These are phyloP conservation scores for Juglanconis sp. DNA, from an alignment of 2,329 filamentous ascomycete genomes.

Conservation along the genomic window DNA sequence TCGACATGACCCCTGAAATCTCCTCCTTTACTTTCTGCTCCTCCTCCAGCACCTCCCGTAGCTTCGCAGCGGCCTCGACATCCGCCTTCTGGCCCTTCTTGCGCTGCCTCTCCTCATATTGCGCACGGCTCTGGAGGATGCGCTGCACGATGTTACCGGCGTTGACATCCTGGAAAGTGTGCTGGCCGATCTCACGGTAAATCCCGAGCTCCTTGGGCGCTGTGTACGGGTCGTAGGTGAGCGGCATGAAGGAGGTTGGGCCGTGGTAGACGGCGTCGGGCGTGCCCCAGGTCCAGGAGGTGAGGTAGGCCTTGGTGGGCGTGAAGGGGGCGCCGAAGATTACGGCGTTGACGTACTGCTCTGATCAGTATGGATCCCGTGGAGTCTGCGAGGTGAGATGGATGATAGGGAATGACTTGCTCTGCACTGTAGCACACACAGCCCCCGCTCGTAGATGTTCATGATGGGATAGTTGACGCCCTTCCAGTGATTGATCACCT, in stretches of 20 bases:
- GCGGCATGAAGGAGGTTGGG: slow-evolving; percentile 85
- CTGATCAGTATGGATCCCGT: slow-evolving; percentile 18
- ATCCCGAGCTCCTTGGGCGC: slow-evolving; percentile 80
- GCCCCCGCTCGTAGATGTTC: slow-evolving; percentile 95
- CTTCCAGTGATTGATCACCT: slow-evolving; percentile 94
- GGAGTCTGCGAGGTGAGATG: not conserved
- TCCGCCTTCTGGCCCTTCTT: slow-evolving; percentile 85
- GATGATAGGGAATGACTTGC: slow-evolving; percentile 45
- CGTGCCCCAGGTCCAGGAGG: slow-evolving; percentile 67
- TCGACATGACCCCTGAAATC: not conserved
- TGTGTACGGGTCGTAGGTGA: slow-evolving; percentile 76
- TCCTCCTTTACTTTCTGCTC: slow-evolving; percentile 50
- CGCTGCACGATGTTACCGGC: slow-evolving; percentile 74
- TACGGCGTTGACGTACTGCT: slow-evolving; percentile 79
- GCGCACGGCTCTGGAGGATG: slow-evolving; percentile 80
- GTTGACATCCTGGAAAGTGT: slow-evolving; percentile 75
- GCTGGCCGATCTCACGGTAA: slow-evolving; percentile 72
- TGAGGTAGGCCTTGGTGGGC: slow-evolving; percentile 75
- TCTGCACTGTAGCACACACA: slow-evolving; percentile 93
- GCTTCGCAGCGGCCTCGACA: slow-evolving; percentile 64
- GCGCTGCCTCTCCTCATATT: slow-evolving; percentile 89
- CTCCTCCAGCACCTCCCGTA: slow-evolving; percentile 61
- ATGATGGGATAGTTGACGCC: slow-evolving; percentile 98
- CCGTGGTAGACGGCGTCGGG: slow-evolving; percentile 90
- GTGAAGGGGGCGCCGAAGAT: slow-evolving; percentile 89